Evolutionary conservation across 2,329 filamentous ascomycete genomes (phyloP).

Genomic region (Botrytis porri): DNA sequence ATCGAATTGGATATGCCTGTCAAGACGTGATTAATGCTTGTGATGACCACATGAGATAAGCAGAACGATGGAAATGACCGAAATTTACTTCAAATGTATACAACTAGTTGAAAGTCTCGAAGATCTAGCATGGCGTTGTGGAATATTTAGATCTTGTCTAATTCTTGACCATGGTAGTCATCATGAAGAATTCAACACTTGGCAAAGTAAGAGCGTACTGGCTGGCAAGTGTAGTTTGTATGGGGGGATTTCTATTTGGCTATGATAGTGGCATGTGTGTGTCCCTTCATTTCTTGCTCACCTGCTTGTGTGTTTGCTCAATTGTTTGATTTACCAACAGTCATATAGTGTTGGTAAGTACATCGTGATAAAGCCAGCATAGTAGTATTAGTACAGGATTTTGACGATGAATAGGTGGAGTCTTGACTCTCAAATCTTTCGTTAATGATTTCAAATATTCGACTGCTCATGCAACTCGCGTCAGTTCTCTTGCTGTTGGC

Average conservation of each 20-base stretch:
- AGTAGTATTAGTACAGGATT: not conserved
- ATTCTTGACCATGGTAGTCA: not conserved
- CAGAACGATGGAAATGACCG: not conserved
- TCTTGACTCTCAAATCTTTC: constrained; percentile 40
- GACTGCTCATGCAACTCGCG: constrained; percentile 31
- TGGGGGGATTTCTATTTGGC: constrained; percentile 49
- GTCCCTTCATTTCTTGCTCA: not conserved
- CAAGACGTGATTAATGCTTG: not conserved
- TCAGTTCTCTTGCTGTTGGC: not conserved
- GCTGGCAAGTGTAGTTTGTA: constrained; percentile 50
- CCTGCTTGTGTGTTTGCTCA: not conserved
- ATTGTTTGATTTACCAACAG: not conserved
- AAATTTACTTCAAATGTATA: not conserved
- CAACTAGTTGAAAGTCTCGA: not conserved
- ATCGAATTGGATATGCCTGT: not conserved
- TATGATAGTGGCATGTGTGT: constrained; percentile 40
- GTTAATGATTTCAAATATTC: constrained; percentile 44
- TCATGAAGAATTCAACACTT: constrained; percentile 14
- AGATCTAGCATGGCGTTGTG: not conserved
- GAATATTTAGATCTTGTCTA: not conserved
- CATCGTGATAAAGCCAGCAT: too few relatives aligned
- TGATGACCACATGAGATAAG: not conserved
- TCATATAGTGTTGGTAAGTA: constrained; percentile 33
- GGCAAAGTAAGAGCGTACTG: constrained; percentile 50
- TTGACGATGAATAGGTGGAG: not conserved